These are phyloP conservation scores for Pueraria montana DNA, from an alignment of 306 rosid genomes.

Conservation along the genomic window DNA sequence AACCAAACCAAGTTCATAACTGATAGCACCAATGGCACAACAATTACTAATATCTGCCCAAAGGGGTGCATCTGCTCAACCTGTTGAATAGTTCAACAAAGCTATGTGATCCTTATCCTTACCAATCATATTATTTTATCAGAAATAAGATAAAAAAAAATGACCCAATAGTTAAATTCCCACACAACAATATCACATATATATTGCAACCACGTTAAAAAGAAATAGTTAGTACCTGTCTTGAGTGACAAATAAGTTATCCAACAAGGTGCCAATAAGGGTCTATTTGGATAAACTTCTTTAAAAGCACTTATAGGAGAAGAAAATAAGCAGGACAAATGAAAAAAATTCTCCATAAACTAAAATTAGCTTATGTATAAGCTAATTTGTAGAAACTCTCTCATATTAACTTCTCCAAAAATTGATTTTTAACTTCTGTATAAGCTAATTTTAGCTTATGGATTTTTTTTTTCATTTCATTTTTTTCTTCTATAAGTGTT, in stretches of 20 bases:
- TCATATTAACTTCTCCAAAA: too few species aligned
- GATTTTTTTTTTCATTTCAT: too few species aligned
- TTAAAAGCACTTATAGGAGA: too few species aligned
- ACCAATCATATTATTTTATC: background rate
- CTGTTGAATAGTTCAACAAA: constrained; percentile 51
- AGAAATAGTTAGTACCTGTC: background rate
- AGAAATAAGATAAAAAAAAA: background rate
- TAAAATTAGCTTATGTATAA: too few species aligned
- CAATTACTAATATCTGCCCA: constrained; percentile 64
- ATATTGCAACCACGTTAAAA: background rate
- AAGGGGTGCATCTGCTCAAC: constrained; percentile 67
- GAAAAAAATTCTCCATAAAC: too few species aligned
- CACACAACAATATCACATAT: background rate
- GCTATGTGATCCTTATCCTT: background rate
- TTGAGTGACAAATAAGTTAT: background rate
- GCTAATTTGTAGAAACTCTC: too few species aligned
- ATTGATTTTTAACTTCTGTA: too few species aligned
- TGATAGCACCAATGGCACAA: constrained; percentile 68
- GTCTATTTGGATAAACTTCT: too few species aligned
- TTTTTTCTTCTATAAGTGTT: too few species aligned
- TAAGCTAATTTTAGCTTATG: too few species aligned
- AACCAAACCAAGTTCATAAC: constrained; percentile 90
- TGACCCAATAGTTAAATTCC: background rate
- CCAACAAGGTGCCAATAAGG: constrained; percentile 1
- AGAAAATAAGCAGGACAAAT: too few species aligned